These are phyloP conservation scores for Lodderomyces beijingensis DNA, from an alignment of 1,139 yeast genomes.

Conservation along the genomic window DNA sequence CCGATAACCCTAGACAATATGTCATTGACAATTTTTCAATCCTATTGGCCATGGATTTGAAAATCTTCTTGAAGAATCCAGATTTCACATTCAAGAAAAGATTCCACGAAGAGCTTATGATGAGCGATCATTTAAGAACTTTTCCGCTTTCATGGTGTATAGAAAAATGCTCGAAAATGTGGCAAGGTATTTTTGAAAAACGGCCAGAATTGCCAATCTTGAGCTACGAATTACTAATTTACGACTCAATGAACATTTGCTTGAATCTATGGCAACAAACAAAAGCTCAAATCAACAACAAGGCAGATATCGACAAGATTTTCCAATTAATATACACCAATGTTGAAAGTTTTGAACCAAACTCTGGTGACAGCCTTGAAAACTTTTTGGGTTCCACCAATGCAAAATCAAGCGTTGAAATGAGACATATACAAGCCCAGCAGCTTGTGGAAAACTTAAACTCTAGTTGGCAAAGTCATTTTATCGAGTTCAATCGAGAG, in stretches of 20 bases:
- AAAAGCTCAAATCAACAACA: slow-evolving; percentile 43
- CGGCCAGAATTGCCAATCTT: slow-evolving; percentile 37
- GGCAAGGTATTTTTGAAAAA: slow-evolving; percentile 38
- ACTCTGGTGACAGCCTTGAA: slow-evolving; percentile 28
- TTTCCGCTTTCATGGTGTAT: slow-evolving; percentile 42
- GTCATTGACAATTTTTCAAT: slow-evolving; percentile 40
- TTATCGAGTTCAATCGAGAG: slow-evolving; percentile 46
- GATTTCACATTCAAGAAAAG: slow-evolving; percentile 55
- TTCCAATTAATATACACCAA: slow-evolving; percentile 34
- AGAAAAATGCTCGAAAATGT: slow-evolving; percentile 31
- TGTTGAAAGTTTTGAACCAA: slow-evolving; percentile 27
- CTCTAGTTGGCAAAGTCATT: slow-evolving; percentile 31
- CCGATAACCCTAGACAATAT: slow-evolving; percentile 40
- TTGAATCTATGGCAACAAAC: slow-evolving; percentile 69
- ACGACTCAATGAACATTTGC: slow-evolving; percentile 52
- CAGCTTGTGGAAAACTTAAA: slow-evolving; percentile 33
- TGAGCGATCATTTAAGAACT: slow-evolving; percentile 41
- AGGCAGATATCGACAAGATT: slow-evolving; percentile 48
- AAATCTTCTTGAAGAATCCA: slow-evolving; percentile 50
- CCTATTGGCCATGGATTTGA: slow-evolving; percentile 46
- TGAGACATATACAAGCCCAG: slow-evolving; percentile 54
- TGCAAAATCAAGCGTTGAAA: slow-evolving; percentile 40
- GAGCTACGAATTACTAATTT: slow-evolving; percentile 55
- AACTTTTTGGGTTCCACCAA: slow-evolving; percentile 45
- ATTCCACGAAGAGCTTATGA: slow-evolving; percentile 56